A percentile compares a stretch with the other conserved stretches of the same genome.
Evolutionary conservation across 1,284 basidiomycete species (phyloP).

Genomic region (Austroboletus niveus): DNA sequence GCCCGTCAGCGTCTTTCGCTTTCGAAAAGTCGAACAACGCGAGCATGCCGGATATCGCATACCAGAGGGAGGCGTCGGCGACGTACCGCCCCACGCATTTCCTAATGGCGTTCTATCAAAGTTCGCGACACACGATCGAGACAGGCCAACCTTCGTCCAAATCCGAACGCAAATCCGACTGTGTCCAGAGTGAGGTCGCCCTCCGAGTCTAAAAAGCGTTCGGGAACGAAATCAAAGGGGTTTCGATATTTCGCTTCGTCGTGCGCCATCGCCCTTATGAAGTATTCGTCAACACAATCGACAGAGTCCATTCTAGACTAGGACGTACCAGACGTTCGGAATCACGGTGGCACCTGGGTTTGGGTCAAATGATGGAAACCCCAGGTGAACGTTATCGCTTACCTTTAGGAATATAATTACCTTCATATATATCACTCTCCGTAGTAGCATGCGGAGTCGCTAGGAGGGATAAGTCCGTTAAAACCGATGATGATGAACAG

Average conservation of each 20-base stretch:
- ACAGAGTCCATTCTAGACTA: not conserved
- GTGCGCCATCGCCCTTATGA: constrained; percentile 26
- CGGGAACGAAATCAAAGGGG: constrained; percentile 29
- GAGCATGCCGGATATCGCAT: constrained; percentile 22
- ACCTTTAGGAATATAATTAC: constrained; percentile 31
- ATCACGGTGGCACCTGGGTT: constrained; percentile 20
- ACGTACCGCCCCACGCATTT: constrained; percentile 29
- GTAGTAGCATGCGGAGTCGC: constrained; percentile 20
- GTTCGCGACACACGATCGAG: not conserved
- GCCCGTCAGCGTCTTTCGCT: constrained; percentile 11
- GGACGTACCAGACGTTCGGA: constrained; percentile 30
- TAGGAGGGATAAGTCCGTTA: not conserved
- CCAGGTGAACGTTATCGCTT: not conserved
- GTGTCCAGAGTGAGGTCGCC: constrained; percentile 18
- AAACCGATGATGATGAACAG: not conserved
- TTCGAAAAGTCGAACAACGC: constrained; percentile 21
- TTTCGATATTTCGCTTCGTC: constrained; percentile 23
- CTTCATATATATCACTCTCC: constrained; percentile 26
- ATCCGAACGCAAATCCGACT: constrained; percentile 22
- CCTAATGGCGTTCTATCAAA: constrained; percentile 4
- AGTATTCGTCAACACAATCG: not conserved
- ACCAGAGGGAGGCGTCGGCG: constrained; percentile 26
- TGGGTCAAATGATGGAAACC: constrained; percentile 1
- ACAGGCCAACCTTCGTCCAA: constrained; percentile 22
- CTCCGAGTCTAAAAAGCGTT: constrained; percentile 22